phyloP scores from a whole-genome alignment of 345 rosid genomes.

The Hypericum androsaemum region DNA sequence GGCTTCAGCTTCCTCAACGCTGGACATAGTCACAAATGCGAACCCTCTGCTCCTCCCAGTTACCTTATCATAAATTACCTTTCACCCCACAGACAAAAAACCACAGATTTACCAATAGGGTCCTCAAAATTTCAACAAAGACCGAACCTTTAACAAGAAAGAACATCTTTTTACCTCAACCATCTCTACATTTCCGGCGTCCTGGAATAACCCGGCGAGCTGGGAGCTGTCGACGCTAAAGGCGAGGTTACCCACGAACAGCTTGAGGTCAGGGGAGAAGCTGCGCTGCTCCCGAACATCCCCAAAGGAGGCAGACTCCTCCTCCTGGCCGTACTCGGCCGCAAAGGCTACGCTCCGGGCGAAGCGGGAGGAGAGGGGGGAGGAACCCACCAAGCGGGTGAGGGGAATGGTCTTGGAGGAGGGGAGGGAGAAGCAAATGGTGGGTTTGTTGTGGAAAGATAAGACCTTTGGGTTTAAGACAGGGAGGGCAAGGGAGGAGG shows the following conservation, averaged over 20 bases:
- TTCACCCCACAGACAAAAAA: slow-evolving; percentile 14
- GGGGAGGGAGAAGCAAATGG: slow-evolving; percentile 29
- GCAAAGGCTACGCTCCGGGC: slow-evolving; percentile 49
- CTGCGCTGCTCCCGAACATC: slow-evolving; percentile 33
- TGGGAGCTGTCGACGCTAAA: slow-evolving; percentile 77
- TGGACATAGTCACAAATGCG: slow-evolving; percentile 92
- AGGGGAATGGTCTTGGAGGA: slow-evolving; percentile 6
- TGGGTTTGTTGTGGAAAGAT: slow-evolving; percentile 27
- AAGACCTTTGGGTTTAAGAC: slow-evolving; percentile 42
- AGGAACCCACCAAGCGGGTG: background rate
- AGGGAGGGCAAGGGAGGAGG: slow-evolving; percentile 57
- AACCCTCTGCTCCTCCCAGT: slow-evolving; percentile 98
- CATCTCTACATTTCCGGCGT: slow-evolving; percentile 85
- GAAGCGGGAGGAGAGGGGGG: slow-evolving; percentile 32
- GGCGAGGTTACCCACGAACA: slow-evolving; percentile 95
- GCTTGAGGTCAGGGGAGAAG: slow-evolving; percentile 65
- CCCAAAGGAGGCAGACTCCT: slow-evolving; percentile 38
- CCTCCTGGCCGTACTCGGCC: slow-evolving; percentile 55
- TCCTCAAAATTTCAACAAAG: slow-evolving; percentile 1
- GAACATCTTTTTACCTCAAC: slow-evolving; percentile 79
- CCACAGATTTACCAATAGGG: slow-evolving; percentile 3
- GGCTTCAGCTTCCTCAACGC: slow-evolving; percentile 56
- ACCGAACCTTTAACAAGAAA: background rate
- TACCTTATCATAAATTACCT: slow-evolving; percentile 90
- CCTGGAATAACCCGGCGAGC: slow-evolving; percentile 73